Conservation (phyloP, 2,329 filamentous ascomycete species). For the Tolypocladium amazonense region DNA sequence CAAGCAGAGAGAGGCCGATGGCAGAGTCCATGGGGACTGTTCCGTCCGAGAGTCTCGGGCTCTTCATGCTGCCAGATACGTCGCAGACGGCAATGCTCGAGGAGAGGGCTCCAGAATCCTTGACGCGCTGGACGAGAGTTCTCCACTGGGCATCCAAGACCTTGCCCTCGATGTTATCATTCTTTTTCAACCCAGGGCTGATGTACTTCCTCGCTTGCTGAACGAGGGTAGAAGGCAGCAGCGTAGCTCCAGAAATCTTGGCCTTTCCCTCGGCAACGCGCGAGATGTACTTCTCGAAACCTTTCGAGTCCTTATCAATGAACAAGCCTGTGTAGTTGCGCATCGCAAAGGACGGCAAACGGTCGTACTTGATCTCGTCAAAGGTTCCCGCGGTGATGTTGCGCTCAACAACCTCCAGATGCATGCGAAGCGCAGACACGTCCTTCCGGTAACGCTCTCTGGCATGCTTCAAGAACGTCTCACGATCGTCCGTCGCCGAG, state of each 20-base stretch:
- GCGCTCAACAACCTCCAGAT: conserved; percentile 42
- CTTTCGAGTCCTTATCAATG: conserved; percentile 34
- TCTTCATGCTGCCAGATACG: conserved; percentile 42
- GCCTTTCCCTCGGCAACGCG: conserved; percentile 35
- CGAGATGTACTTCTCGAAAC: conserved; percentile 38
- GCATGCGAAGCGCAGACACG: conserved; percentile 39
- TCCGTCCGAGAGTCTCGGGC: conserved; percentile 28
- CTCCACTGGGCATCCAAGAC: conserved; percentile 44
- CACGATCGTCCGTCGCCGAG: conserved; percentile 27
- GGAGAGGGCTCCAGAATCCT: conserved; percentile 40
- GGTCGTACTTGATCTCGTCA: conserved; percentile 43
- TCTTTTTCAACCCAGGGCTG: no score
- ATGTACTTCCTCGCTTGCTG: not conserved
- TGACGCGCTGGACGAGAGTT: conserved; percentile 44
- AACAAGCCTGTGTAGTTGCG: conserved; percentile 38
- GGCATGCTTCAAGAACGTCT: conserved; percentile 41
- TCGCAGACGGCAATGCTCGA: conserved; percentile 48
- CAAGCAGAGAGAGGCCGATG: conserved; percentile 44
- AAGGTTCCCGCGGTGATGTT: conserved; percentile 35
- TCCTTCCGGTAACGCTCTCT: conserved; percentile 43
- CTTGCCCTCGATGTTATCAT: conserved; percentile 18
- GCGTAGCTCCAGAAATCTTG: conserved; percentile 43
- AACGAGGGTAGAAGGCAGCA: conserved; percentile 42
- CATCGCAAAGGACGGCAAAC: conserved; percentile 47
- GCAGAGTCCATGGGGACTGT: conserved; percentile 41